A percentile compares a stretch with the other conserved stretches of the same genome.
Evolutionary conservation across 1,284 basidiomycete species (phyloP).

Genomic region (Tilletia caries): DNA sequence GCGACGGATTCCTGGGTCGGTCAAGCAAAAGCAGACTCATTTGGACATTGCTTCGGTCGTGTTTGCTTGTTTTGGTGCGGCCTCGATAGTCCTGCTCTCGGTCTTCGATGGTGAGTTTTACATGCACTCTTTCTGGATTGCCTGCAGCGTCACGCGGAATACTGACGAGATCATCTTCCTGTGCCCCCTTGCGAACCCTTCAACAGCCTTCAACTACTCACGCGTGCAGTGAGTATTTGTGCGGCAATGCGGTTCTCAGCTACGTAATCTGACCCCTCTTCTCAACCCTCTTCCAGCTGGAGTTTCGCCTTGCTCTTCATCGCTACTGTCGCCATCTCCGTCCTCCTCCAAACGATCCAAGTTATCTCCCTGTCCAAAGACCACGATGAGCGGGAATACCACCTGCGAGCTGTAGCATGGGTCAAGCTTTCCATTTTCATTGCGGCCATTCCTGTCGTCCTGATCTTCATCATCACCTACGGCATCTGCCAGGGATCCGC

Average conservation of each 20-base stretch:
- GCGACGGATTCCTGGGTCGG: constrained; percentile 58
- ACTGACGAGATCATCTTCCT: no score
- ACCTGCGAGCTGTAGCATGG: not conserved
- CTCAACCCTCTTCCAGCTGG: no score
- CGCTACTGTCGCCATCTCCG: constrained; percentile 57
- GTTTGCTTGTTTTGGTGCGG: constrained; percentile 56
- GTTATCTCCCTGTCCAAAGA: constrained; percentile 54
- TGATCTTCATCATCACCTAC: constrained; percentile 58
- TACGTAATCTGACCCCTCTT: no score
- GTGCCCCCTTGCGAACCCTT: no score
- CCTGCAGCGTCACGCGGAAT: no score
- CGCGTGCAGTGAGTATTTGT: no score
- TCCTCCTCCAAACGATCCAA: constrained; percentile 58
- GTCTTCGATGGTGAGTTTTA: constrained; percentile 36
- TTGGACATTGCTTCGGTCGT: constrained; percentile 56
- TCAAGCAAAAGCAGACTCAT: constrained; percentile 53
- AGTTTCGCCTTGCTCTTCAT: constrained; percentile 58
- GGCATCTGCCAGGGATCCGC: constrained; percentile 38
- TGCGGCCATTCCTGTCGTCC: constrained; percentile 55
- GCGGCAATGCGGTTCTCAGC: no score
- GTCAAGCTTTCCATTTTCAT: constrained; percentile 57
- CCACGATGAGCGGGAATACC: constrained; percentile 55
- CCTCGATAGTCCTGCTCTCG: constrained; percentile 57
- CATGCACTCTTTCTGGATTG: no score
- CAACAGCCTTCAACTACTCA: constrained; percentile 53